Base-by-base conservation (phyloP, 2,329 filamentous ascomycete species). In the Monascus ruber region DNA sequence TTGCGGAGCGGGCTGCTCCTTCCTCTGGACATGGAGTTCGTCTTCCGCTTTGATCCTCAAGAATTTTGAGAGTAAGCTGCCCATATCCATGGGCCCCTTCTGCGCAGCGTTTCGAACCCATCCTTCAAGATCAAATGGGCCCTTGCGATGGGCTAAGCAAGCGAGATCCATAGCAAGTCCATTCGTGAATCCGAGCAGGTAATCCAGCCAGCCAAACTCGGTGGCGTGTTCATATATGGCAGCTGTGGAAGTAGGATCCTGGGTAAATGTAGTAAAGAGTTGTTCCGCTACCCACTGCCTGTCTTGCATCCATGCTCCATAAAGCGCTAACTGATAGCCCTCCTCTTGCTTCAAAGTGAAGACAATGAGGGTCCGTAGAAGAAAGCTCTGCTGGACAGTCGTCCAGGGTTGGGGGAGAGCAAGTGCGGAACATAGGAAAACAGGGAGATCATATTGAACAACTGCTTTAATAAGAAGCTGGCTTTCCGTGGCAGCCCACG, bases 221-320 rank as follows among this genome's bases (percentile, higher is more conserved):
- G 83, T 68, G 5, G 86, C 85, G 54, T 93, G 85, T 36, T 93
- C 82, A 46, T 85, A 79, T 29, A 89, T 83, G 10, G 77, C 64
- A 3, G 75, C 73, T 31, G 88, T 71, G 37, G 81, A 74, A 41
- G 79, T 75, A 2, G 78, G 80, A 50, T 83, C 77, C 42, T 73
- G 68, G 32, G 81, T 81, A 58, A 91, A 86, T 6, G 77, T 74
- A 42, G 87, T 81, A 33, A 89, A 78, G 28, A 98, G 76, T 42
- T 84, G 79, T 47, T 81, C 76, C 6, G 81, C 81, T 10, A 96
- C 83, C 83, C 87, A 96, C 17, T 81, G 74, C 48, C 81, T 84
- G 56, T 96, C 86, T 56, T 91, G 87, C 49, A 83, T 81, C 88
- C 89, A 96, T 5, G 94, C 68, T 42, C 86, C 88, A 55, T 94